Base-by-base conservation (phyloP, 75 land plant species). In the Pinus taeda region DNA sequence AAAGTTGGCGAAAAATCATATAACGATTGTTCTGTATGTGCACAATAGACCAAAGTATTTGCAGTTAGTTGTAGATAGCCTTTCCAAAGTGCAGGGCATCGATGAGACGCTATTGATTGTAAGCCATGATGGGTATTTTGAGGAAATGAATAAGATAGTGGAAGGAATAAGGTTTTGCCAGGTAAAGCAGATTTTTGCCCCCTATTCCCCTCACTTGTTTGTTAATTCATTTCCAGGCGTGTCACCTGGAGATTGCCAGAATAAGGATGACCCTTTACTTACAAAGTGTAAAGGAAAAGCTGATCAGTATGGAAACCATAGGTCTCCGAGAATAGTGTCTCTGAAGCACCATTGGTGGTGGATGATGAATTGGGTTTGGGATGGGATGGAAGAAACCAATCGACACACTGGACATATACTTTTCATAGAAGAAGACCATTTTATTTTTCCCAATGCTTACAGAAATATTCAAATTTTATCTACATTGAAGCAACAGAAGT, bases 331-430 rank as follows among this genome's bases (percentile, higher is more conserved):
- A 42, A 97, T 95, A 55, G 96, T 97, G 37, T 97, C 99, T 0
- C 82, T 97, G 79, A 97, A 97, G 86, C 99, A 97, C 73, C 99
- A 97, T 75, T 97, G 99, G 99, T 97, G 99, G 98, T 97, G 99
- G 99, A 97, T 97, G 99, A 97, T 97, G 99, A 97, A 97, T 77
- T 95, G 98, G 11, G 91, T 97, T 22, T 97, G 99, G 98, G 96
- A 97, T 85, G 99, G 99, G 11, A 75, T 97, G 81, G 71, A 70
- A 71, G 99, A 97, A 80, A 95, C 93, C 1, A 30, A 69, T 62
- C 57, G 75, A 0, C 84, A 86, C 49, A 20, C 74, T 9, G 93
- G 92, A 1, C 95, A 97, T 78, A 84, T 95, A 55, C 77, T 97
- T 57, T 97, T 97, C 83, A 95, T 97, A 17, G 99, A 97, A 67